A percentile compares a stretch with the other conserved stretches of the same genome.
Conservation (phyloP, 2,329 filamentous ascomycete species). For the Fusarium torreyae region DNA sequence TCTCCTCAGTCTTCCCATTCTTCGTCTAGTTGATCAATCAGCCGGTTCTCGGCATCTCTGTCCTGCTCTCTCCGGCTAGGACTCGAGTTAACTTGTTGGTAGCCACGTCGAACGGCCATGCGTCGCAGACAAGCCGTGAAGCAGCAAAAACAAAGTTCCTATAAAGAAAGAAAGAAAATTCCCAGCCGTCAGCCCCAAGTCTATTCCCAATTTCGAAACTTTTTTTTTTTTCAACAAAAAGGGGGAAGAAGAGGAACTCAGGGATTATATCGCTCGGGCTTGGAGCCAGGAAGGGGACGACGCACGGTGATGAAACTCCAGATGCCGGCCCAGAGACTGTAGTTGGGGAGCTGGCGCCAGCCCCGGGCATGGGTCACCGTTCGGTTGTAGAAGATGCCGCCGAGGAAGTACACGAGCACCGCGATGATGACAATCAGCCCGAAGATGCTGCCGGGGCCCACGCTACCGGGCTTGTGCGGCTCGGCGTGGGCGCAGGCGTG, state of each 20-base stretch:
- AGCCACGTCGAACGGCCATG: constrained; percentile 76
- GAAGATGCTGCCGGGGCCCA: constrained; percentile 84
- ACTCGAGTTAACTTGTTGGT: constrained; percentile 73
- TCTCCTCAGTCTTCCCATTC: constrained; percentile 86
- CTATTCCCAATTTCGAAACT: not conserved
- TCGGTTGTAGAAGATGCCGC: constrained; percentile 95
- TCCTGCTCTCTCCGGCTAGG: constrained; percentile 65
- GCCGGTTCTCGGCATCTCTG: constrained; percentile 87
- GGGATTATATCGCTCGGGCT: constrained; percentile 52
- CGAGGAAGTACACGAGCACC: constrained; percentile 88
- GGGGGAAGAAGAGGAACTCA: constrained; percentile 26
- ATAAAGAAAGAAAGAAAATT: constrained; percentile 29
- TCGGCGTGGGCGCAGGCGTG: constrained; percentile 81
- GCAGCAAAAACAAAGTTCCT: constrained; percentile 78
- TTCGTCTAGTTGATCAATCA: constrained; percentile 97
- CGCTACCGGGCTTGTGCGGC: constrained; percentile 79
- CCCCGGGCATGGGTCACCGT: constrained; percentile 94
- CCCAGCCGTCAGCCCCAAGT: constrained; percentile 47
- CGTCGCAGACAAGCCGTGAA: constrained; percentile 79
- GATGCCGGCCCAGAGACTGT: constrained; percentile 91
- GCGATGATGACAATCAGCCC: constrained; percentile 85
- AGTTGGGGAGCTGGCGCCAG: constrained; percentile 96
- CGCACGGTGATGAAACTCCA: constrained; percentile 82
- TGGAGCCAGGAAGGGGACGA: constrained; percentile 51
- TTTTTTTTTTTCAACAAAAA: constrained; percentile 9